Conservation (phyloP, 2,329 filamentous ascomycete species). For the Fusarium annulatum region DNA sequence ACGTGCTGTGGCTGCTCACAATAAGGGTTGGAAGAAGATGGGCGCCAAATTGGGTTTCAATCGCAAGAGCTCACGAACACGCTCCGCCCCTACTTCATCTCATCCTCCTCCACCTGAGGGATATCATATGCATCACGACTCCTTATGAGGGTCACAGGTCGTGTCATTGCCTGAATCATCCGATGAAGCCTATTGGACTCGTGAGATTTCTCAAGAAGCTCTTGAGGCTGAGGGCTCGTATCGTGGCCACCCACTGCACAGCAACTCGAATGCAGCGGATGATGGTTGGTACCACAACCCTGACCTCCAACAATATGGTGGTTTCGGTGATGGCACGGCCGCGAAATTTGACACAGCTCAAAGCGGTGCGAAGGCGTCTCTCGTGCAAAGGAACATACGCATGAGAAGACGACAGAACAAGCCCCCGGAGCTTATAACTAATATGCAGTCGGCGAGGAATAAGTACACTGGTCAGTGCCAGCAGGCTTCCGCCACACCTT, state of each 20-base stretch:
- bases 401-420: conserved; percentile 39
- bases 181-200: conserved; percentile 38
- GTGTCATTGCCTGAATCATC: conserved; percentile 59
- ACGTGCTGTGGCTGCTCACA: conserved; percentile 64
- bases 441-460: background rate
- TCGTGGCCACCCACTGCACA: conserved; percentile 56
- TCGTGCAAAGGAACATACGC: conserved; percentile 42
- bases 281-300: conserved; percentile 33
- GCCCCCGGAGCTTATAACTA: conserved; percentile 7
- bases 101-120: conserved; percentile 53
- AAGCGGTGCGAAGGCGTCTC: conserved; percentile 24
- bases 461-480: conserved; percentile 3
- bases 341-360: conserved; percentile 53
- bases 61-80: conserved; percentile 61
- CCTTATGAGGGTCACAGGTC: conserved; percentile 70
- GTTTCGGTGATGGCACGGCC: conserved; percentile 59
- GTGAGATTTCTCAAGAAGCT: conserved; percentile 24
- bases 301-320: conserved; percentile 43
- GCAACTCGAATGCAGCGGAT: conserved; percentile 26
- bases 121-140: conserved; percentile 50
- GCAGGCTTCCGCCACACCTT: background rate
- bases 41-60: conserved; percentile 69
- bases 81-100: conserved; percentile 58
- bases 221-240: conserved; percentile 59
- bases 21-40: conserved; percentile 73